Base-by-base conservation (phyloP, 208 protist species). In the Trypanosoma lewisi region DNA sequence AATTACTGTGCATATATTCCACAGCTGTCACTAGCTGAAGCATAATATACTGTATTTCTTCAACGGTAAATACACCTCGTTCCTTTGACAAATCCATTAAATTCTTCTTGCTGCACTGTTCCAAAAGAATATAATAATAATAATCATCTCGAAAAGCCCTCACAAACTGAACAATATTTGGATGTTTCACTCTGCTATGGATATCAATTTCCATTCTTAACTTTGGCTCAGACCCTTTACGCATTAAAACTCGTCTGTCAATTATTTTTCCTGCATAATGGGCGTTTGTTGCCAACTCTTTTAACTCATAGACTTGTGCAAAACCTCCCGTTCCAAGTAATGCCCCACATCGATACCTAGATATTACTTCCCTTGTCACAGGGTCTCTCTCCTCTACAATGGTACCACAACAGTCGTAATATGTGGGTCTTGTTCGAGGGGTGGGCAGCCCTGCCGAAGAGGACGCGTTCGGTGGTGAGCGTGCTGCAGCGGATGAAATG, bases 21-120 rank as follows among this genome's bases (percentile, higher is more conserved):
- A 97, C 70, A 0, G 84, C 93, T 31, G 75, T 75, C 19, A 87
- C 76, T 53, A 97, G 69, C 67, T 98, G 93, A 49, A 78, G 73
- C 70, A 97, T 92, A 34, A 96, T 95, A 37, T 82, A 49, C 28
- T 87, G 77, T 12, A 88, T 81, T 39, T 85, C 86, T 4, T 69
- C 55, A 36, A 76, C 60, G 16, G 50, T 33, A 51, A 96, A 91
- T 7, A 49, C 21, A 21, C 69, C 59, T 16, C 69, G 64, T 19
- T 79, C 73, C 49, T 75, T 80, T 19, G 71, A 63, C 3, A 90
- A 48, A 5, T 85, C 75, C 55, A 93, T 67, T 1, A 96, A 58
- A 56, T 67, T 88, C 37, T 78, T 73, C 23, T 34, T 67, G 48
- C 34, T 49, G 47, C 83, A 93, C 11, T 71, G 71, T 58, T 96